Conservation (phyloP, 768 basidiomycete genomes). For the Hypholoma fasciculare region DNA sequence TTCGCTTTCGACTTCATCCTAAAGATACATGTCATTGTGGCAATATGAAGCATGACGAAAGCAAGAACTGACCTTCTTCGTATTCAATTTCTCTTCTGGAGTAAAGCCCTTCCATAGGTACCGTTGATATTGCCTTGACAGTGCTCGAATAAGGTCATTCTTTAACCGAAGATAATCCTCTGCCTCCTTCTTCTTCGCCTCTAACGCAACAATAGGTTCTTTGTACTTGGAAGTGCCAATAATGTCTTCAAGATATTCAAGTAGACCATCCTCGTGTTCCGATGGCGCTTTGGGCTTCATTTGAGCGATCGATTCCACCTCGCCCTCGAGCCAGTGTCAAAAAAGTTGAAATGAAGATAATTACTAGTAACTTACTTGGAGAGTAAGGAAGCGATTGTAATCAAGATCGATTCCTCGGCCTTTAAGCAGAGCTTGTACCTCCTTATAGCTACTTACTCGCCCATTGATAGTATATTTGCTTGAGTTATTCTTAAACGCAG, state of each 20-base stretch:
- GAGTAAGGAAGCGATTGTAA: slow-evolving; percentile 96
- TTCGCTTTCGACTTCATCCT: slow-evolving; percentile 60
- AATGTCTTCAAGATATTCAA: slow-evolving; percentile 98
- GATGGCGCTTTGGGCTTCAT: slow-evolving; percentile 96
- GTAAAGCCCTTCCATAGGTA: slow-evolving; percentile 71
- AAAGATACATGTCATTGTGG: slow-evolving; percentile 7
- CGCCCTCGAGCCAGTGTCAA: slow-evolving; percentile 57
- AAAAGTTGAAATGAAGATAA: not conserved
- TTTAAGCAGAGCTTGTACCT: slow-evolving; percentile 89
- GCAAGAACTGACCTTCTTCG: slow-evolving; percentile 54
- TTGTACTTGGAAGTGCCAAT: slow-evolving; percentile 95
- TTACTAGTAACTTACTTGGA: slow-evolving; percentile 62
- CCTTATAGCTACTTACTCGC: slow-evolving; percentile 71
- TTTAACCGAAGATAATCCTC: slow-evolving; percentile 81
- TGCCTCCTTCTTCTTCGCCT: slow-evolving; percentile 88
- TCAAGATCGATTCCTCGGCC: slow-evolving; percentile 95
- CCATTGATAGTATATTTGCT: slow-evolving; percentile 93
- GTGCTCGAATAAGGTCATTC: slow-evolving; percentile 76
- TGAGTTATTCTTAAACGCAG: slow-evolving; percentile 85
- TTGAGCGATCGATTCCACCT: slow-evolving; percentile 97
- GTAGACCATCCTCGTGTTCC: slow-evolving; percentile 94
- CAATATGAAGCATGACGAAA: not conserved
- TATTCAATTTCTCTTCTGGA: slow-evolving; percentile 57
- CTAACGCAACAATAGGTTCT: slow-evolving; percentile 81
- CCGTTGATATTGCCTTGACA: slow-evolving; percentile 81